Conservation (phyloP, 805 yeast species). For the Kuraishia molischiana region DNA sequence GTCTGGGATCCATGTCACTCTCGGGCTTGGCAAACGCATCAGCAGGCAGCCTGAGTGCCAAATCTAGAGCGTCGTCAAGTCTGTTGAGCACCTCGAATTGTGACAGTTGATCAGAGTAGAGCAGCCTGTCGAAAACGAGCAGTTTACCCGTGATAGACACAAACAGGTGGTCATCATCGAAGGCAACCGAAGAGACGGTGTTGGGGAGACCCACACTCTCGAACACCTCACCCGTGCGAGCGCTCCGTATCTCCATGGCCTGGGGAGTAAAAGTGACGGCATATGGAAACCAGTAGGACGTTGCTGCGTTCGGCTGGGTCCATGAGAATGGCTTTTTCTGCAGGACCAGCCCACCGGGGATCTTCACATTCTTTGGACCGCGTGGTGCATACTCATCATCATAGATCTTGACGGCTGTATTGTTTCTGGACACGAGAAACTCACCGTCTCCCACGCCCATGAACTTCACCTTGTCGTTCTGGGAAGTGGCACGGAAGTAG, state of each 20-base stretch:
- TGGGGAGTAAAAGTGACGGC: conserved; percentile 16
- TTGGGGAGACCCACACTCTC: conserved; percentile 15
- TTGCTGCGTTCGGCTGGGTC: conserved; percentile 16
- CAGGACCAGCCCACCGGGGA: not conserved
- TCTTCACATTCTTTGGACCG: not conserved
- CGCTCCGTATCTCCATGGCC: conserved; percentile 26
- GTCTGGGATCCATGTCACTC: conserved; percentile 12
- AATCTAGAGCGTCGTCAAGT: conserved; percentile 33
- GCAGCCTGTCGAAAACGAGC: conserved; percentile 14
- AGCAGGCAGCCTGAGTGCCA: conserved; percentile 25
- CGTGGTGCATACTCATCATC: conserved; percentile 9
- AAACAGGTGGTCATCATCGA: conserved; percentile 16
- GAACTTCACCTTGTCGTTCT: not conserved
- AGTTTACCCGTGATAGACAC: conserved; percentile 18
- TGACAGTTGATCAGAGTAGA: conserved; percentile 23
- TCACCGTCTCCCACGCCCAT: conserved; percentile 6
- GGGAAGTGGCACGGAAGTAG: not conserved
- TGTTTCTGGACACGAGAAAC: conserved; percentile 15
- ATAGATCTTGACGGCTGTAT: conserved; percentile 13
- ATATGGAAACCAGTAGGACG: conserved; percentile 30
- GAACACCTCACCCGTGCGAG: conserved; percentile 23
- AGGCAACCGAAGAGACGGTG: conserved; percentile 9
- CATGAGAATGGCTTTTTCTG: conserved; percentile 8
- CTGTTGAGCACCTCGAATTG: conserved; percentile 17
- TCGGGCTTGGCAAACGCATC: conserved; percentile 7